phyloP scores from a whole-genome alignment of 768 basidiomycete genomes.

The Boletus sp. region DNA sequence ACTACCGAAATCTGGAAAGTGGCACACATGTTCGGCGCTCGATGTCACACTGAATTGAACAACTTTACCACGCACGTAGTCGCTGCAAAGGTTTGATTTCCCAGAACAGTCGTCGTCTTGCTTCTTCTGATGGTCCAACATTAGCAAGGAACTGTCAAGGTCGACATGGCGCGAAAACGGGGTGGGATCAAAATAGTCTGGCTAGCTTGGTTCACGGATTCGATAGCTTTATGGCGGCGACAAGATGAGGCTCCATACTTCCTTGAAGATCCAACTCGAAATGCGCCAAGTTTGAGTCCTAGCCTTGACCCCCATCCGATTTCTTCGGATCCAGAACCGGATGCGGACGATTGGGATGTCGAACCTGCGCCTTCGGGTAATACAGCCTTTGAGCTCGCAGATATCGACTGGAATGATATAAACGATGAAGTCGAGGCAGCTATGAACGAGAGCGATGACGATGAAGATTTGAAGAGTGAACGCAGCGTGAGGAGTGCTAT shows the following conservation, averaged over 20 bases:
- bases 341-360: conserved; percentile 67
- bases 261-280: conserved; percentile 55
- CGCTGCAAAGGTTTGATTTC: conserved; percentile 68
- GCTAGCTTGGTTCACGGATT: conserved; percentile 87
- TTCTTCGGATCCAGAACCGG: conserved; percentile 67
- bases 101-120: background rate
- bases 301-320: conserved; percentile 49
- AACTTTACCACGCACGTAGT: conserved; percentile 84
- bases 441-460: conserved; percentile 76
- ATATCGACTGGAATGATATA: conserved; percentile 80
- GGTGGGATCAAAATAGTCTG: conserved; percentile 83
- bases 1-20: conserved; percentile 81
- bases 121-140: conserved; percentile 1
- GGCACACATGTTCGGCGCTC: conserved; percentile 87
- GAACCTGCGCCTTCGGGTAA: conserved; percentile 35
- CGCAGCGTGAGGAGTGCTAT: conserved; percentile 43
- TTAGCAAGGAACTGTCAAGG: conserved; percentile 89
- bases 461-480: conserved; percentile 37
- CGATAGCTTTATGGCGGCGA: conserved; percentile 81
- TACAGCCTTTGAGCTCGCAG: conserved; percentile 47
- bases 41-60: conserved; percentile 67
- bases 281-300: conserved; percentile 42
- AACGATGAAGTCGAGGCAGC: conserved; percentile 87
- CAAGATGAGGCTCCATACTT: conserved; percentile 80
- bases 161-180: conserved; percentile 75